These are phyloP conservation scores for Calonectria leucothoes DNA, from an alignment of 2,329 filamentous ascomycete species.

Conservation along the genomic window DNA sequence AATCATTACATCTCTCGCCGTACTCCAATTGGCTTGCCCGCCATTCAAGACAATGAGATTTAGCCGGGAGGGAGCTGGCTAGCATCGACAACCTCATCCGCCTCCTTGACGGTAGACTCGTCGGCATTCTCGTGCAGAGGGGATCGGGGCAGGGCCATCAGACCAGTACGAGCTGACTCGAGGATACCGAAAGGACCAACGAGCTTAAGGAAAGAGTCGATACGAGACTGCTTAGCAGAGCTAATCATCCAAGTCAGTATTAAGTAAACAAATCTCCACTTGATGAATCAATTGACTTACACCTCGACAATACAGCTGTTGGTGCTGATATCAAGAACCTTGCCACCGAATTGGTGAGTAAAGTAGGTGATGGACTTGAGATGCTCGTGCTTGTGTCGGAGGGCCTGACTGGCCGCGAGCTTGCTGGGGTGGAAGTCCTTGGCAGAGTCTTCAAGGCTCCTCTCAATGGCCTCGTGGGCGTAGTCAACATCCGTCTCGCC, in stretches of 20 bases:
- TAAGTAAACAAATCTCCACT: background rate
- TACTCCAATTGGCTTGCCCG: conserved; percentile 38
- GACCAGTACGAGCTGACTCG: conserved; percentile 92
- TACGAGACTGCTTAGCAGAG: conserved; percentile 91
- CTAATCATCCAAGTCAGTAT: conserved; percentile 55
- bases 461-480: conserved; percentile 48
- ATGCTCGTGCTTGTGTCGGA: conserved; percentile 98
- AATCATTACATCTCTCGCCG: conserved; percentile 42
- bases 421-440: conserved; percentile 91
- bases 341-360: conserved; percentile 96
- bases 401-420: conserved; percentile 85
- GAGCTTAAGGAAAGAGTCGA: conserved; percentile 98
- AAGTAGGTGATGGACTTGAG: conserved; percentile 96
- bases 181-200: conserved; percentile 95
- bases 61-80: conserved; percentile 94
- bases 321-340: conserved; percentile 97
- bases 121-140: conserved; percentile 83
- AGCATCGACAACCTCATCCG: conserved; percentile 93
- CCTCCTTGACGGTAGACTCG: conserved; percentile 80
- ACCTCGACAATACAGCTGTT: conserved; percentile 99
- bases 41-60: conserved; percentile 37
- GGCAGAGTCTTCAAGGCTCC: conserved; percentile 58
- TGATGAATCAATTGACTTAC: conserved; percentile 64
- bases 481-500: conserved; percentile 59
- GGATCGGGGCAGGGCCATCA: conserved; percentile 96